Percentiles rank a stretch among this genome's conserved stretches.
These are phyloP conservation scores for Uromyces viciae-fabae DNA, from an alignment of 1,284 basidiomycete species.

Conservation along the genomic window DNA sequence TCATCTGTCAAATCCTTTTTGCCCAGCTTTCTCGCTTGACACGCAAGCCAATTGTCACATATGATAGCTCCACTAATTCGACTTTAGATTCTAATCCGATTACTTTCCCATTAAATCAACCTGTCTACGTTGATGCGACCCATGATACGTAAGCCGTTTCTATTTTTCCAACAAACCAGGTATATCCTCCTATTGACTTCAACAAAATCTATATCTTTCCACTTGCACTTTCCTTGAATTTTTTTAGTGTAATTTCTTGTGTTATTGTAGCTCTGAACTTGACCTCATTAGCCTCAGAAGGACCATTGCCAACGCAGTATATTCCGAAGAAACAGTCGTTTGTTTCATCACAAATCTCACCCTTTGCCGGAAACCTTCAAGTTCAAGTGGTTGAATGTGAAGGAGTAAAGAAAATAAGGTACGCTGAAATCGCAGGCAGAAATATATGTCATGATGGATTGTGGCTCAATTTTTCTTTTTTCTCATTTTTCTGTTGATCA, in stretches of 20 bases:
- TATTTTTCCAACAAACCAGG: background rate
- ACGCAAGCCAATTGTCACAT: conserved; percentile 64
- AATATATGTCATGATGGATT: no score
- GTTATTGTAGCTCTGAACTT: conserved; percentile 63
- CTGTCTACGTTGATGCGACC: conserved; percentile 77
- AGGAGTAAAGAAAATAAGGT: conserved; percentile 36
- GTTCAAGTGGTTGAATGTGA: conserved; percentile 63
- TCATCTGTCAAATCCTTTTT: no score
- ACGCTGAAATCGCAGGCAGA: background rate
- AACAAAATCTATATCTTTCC: background rate
- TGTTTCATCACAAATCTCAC: conserved; percentile 58
- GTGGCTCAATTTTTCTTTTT: no score
- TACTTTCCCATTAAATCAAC: conserved; percentile 75
- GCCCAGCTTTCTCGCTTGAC: conserved; percentile 69
- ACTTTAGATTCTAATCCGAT: conserved; percentile 68
- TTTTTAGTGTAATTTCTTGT: conserved; percentile 49
- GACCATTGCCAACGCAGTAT: conserved; percentile 68
- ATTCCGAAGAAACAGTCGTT: conserved; percentile 64
- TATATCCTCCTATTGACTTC: background rate
- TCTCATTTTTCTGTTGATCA: no score
- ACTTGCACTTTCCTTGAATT: background rate
- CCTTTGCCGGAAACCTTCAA: conserved; percentile 63
- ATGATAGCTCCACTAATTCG: conserved; percentile 73
- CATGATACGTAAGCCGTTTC: conserved; percentile 60
- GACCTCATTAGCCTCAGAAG: conserved; percentile 65